Percentiles rank a stretch among this genome's conserved stretches.
phyloP scores from a whole-genome alignment of 305 asterid species.

The Solanum hybrid region DNA sequence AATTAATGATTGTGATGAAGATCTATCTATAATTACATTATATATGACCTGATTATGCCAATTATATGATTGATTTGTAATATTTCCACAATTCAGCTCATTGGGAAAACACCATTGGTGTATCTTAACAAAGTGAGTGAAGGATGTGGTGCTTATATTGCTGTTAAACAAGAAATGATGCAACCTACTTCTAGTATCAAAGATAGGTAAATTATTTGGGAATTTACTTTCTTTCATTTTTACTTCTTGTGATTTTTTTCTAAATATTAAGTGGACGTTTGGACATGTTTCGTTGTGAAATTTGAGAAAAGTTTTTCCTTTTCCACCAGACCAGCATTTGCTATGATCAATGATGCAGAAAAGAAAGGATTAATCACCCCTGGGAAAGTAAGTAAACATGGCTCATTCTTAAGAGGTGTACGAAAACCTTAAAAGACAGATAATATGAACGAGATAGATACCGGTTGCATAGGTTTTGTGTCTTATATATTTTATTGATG shows the following conservation, averaged over 20 bases:
- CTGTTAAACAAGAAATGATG: conserved; percentile 92
- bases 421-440: neutral
- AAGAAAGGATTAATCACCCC: conserved; percentile 71
- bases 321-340: conserved; percentile 57
- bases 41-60: neutral
- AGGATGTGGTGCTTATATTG: conserved; percentile 83
- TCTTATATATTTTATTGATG: neutral
- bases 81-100: conserved; percentile 43
- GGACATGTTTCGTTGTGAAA: neutral
- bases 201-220: conserved; percentile 45
- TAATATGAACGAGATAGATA: neutral
- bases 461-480: neutral
- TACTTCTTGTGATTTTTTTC: neutral
- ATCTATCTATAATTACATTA: neutral
- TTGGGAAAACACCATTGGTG: conserved; percentile 90
- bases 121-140: conserved; percentile 74
- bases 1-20: neutral
- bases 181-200: conserved; percentile 93
- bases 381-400: conserved; percentile 53
- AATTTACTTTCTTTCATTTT: neutral
- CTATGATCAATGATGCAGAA: conserved; percentile 88
- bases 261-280: neutral
- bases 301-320: neutral
- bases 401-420: neutral
- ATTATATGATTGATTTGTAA: neutral